Conservation (phyloP, 371 early-diverging fungal species). For the Mortierella polycephala region DNA sequence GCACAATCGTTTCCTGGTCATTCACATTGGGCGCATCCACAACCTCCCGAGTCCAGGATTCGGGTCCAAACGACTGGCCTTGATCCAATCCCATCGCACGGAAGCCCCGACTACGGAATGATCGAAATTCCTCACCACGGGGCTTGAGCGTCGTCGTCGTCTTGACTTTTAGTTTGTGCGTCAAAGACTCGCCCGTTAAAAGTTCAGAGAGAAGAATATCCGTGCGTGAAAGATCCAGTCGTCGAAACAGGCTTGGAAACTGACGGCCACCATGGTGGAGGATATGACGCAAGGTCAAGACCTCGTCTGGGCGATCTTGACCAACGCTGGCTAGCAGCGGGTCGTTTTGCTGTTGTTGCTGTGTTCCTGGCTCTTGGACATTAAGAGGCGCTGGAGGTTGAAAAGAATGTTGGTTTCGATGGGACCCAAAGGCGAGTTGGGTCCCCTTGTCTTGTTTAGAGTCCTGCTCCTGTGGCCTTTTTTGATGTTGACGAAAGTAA, state of each 20-base stretch:
- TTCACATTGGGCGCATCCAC: slow-evolving; percentile 51
- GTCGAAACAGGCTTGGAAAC: slow-evolving; percentile 60
- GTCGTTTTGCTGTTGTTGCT: background rate
- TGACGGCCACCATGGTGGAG: slow-evolving; percentile 49
- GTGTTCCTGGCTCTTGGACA: background rate
- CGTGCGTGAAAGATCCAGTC: slow-evolving; percentile 39
- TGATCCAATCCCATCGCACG: slow-evolving; percentile 32
- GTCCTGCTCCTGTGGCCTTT: slow-evolving; percentile 3
- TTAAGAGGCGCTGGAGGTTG: background rate
- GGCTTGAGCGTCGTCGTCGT: slow-evolving; percentile 39
- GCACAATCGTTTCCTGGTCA: slow-evolving; percentile 52
- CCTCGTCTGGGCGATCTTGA: slow-evolving; percentile 28
- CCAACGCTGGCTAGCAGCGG: background rate
- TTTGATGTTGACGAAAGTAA: slow-evolving; percentile 8
- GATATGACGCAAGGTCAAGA: slow-evolving; percentile 36
- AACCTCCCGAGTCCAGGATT: slow-evolving; percentile 70
- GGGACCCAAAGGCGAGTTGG: background rate
- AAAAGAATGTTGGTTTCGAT: slow-evolving; percentile 10
- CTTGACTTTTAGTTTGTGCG: slow-evolving; percentile 42
- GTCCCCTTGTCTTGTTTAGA: background rate
- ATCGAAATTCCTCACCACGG: slow-evolving; percentile 3
- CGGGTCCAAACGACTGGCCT: slow-evolving; percentile 76
- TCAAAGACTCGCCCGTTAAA: slow-evolving; percentile 35
- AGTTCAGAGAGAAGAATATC: slow-evolving; percentile 29
- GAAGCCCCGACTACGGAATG: slow-evolving; percentile 31